These are phyloP conservation scores for Hypoxylon sp. DNA, from an alignment of 2,329 filamentous ascomycete species.

Conservation along the genomic window DNA sequence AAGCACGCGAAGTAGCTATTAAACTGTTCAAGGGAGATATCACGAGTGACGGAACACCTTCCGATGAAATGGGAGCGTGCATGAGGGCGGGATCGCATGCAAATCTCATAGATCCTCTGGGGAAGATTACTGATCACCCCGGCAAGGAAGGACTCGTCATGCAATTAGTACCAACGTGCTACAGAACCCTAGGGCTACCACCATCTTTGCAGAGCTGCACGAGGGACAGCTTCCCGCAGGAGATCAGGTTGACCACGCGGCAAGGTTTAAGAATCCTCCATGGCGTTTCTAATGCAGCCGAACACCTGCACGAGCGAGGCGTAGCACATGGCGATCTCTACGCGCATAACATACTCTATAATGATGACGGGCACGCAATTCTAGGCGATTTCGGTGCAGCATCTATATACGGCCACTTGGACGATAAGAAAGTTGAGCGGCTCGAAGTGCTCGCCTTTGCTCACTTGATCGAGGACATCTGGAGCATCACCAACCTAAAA, in stretches of 20 bases:
- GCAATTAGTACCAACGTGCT: constrained; percentile 62
- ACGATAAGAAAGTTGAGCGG: constrained; percentile 56
- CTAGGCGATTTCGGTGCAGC: constrained; percentile 65
- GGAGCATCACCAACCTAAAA: constrained; percentile 54
- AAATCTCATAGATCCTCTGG: constrained; percentile 63
- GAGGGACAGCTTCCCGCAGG: constrained; percentile 59
- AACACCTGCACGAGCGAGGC: constrained; percentile 61
- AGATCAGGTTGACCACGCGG: constrained; percentile 50
- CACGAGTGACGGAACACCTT: constrained; percentile 63
- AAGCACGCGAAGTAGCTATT: constrained; percentile 60
- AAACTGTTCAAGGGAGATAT: constrained; percentile 65
- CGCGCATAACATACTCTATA: constrained; percentile 64
- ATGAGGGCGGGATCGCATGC: constrained; percentile 63
- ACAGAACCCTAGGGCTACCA: constrained; percentile 61
- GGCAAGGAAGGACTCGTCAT: constrained; percentile 62
- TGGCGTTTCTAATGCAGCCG: constrained; percentile 60
- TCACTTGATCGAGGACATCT: constrained; percentile 63
- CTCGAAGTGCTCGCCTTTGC: constrained; percentile 65
- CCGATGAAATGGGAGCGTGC: constrained; percentile 65
- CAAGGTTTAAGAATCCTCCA: constrained; percentile 57
- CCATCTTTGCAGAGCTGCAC: constrained; percentile 64
- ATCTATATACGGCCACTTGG: constrained; percentile 59
- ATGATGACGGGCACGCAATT: constrained; percentile 59
- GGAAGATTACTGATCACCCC: constrained; percentile 60
- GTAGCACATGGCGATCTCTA: constrained; percentile 65